Base-by-base conservation (phyloP, 768 basidiomycete genomes). In the Suillus subalutaceus region DNA sequence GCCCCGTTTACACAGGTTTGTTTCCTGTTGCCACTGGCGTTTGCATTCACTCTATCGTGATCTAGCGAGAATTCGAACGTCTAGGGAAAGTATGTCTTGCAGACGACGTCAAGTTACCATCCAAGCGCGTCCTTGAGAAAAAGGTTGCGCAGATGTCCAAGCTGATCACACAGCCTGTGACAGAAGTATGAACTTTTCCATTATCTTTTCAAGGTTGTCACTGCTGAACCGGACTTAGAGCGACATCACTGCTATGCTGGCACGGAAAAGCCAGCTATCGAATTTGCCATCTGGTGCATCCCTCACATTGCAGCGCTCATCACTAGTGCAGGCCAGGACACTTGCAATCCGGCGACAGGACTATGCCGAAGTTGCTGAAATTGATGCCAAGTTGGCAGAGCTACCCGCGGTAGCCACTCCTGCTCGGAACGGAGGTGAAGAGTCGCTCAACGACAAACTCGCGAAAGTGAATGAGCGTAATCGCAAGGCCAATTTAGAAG, bases 391-490 rank as follows among this genome's bases (percentile, higher is more conserved):
- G 73, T 81, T 97, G 38, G 84, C 83, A n/a, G 83, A 83, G 40
- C 78, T 92, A 20, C 75, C 75, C 12, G 64, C 56, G 16, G 57
- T 68, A n/a, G 70, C 71, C 48, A 56, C 8, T n/a, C 23, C 50
- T 12, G 69, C 62, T 53, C 66, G 58, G 71, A 70, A 72, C 53
- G 76, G 74, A 58, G 74, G 75, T 4, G 74, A 73, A 23, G 76
- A 74, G 67, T 77, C 77, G 7, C 72, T 76, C 7, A 75, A 72
- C 12, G 71, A 92, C 68, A 78, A 86, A 72, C 83, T 97, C 32
- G 87, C 92, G 18, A 87, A 81, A 73, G 89, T 99, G 63, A 98
- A 97, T 74, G 94, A 96, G 79, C 87, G 94, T 64, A 98, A 98
- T 76, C 85, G 92, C 64, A 90, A 86, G 74, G 90, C 90, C 38